Percentiles rank a stretch among this genome's conserved stretches.
Evolutionary conservation across 805 yeast genomes (phyloP).

Genomic region (Priceomyces haplophilus): DNA sequence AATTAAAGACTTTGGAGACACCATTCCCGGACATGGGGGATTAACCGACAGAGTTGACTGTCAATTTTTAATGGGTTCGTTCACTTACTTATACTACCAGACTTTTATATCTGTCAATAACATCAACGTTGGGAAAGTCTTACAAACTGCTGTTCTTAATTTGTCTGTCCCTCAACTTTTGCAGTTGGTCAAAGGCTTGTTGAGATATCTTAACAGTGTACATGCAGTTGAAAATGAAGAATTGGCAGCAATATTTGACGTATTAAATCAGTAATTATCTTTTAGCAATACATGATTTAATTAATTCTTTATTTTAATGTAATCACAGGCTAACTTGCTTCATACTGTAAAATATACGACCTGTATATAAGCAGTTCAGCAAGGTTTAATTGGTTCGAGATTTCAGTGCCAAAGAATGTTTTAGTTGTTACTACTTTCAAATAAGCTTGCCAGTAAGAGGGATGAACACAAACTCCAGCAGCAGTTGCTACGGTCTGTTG

Average conservation of each 20-base stretch:
- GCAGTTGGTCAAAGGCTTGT: slow-evolving; percentile 57
- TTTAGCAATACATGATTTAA: slow-evolving; percentile 3
- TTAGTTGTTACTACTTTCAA: no score
- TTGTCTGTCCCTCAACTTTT: slow-evolving; percentile 63
- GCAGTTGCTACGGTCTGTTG: no score
- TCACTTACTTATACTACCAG: slow-evolving; percentile 87
- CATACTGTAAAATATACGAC: no score
- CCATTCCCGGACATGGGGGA: slow-evolving; percentile 99
- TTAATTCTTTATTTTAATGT: not conserved
- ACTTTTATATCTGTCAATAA: slow-evolving; percentile 78
- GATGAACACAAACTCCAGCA: no score
- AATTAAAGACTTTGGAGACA: slow-evolving; percentile 95
- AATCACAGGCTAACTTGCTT: no score
- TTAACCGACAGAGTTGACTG: slow-evolving; percentile 97
- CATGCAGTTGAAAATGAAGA: slow-evolving; percentile 27
- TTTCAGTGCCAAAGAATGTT: no score
- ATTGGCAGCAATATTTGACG: slow-evolving; percentile 24
- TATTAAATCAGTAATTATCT: slow-evolving; percentile 21
- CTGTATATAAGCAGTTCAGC: no score
- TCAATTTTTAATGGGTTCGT: slow-evolving; percentile 96
- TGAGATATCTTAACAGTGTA: slow-evolving; percentile 46
- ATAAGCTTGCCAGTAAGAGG: no score
- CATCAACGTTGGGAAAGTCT: slow-evolving; percentile 66
- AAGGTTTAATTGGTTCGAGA: no score
- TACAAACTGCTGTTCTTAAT: slow-evolving; percentile 74